phyloP scores from a whole-genome alignment of 1,284 basidiomycete genomes.

The Rhodofomes roseus region DNA sequence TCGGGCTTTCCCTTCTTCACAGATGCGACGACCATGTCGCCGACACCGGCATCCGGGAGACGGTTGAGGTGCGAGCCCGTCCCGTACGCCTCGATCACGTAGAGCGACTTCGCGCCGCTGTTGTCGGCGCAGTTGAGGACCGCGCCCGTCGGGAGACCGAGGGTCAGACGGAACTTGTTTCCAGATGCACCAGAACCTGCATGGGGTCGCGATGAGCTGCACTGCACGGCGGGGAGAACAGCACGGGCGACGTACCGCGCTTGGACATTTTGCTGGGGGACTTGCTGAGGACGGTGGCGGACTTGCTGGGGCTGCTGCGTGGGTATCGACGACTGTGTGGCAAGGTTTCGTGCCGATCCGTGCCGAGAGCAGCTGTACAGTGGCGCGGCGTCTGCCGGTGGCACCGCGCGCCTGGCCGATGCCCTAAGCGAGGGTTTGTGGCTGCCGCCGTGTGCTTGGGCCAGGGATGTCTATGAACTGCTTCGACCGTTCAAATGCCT shows the following conservation, averaged over 20 bases:
- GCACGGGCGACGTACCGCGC: slow-evolving; percentile 23
- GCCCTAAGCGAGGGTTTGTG: neutral
- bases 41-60: slow-evolving; percentile 96
- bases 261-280: slow-evolving; percentile 31
- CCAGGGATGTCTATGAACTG: too few relatives aligned
- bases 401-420: neutral
- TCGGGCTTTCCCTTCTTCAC: slow-evolving; percentile 99
- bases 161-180: slow-evolving; percentile 97
- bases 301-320: slow-evolving; percentile 20
- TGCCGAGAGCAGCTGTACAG: slow-evolving; percentile 31
- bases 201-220: slow-evolving; percentile 22
- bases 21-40: slow-evolving; percentile 98
- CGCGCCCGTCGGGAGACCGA: slow-evolving; percentile 97
- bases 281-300: slow-evolving; percentile 20
- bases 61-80: slow-evolving; percentile 97
- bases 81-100: slow-evolving; percentile 87
- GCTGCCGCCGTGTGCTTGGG: too few relatives aligned
- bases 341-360: slow-evolving; percentile 25
- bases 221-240: neutral
- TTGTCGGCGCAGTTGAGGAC: slow-evolving; percentile 99
- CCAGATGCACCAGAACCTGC: slow-evolving; percentile 57
- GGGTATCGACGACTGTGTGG: slow-evolving; percentile 11
- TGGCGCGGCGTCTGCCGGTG: slow-evolving; percentile 23
- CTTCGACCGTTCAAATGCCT: too few relatives aligned
- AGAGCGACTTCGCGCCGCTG: slow-evolving; percentile 97